These are phyloP conservation scores for Iris pallida DNA, from an alignment of 116 monocot species.

Conservation along the genomic window DNA sequence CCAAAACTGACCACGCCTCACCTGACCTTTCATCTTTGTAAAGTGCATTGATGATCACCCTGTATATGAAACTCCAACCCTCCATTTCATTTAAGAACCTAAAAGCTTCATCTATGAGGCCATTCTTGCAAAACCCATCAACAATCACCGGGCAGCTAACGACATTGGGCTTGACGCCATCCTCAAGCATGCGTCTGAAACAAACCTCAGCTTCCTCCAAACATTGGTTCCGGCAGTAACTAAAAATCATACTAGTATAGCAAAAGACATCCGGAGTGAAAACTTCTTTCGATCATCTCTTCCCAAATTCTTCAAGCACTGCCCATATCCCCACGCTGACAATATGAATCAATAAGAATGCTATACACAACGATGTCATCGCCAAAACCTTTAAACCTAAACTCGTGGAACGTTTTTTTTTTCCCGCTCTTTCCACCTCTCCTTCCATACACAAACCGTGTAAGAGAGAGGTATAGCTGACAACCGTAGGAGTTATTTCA, in stretches of 20 bases:
- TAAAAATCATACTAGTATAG: conserved; percentile 44
- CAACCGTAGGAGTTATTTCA: conserved; percentile 33
- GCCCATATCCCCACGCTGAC: conserved; percentile 33
- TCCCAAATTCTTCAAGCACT: conserved; percentile 20
- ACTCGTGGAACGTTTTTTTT: conserved; percentile 23
- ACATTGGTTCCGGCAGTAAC: conserved; percentile 30
- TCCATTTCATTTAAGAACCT: conserved; percentile 27
- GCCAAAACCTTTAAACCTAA: conserved; percentile 11
- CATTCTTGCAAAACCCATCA: conserved; percentile 27
- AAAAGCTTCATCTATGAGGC: conserved; percentile 22
- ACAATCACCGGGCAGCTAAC: conserved; percentile 49
- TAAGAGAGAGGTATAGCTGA: conserved; percentile 47
- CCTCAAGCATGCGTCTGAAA: conserved; percentile 27
- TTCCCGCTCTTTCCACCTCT: conserved; percentile 21
- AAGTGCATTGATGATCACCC: conserved; percentile 35
- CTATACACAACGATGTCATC: conserved; percentile 40
- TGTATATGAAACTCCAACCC: conserved; percentile 26
- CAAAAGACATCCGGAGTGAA: conserved; percentile 44
- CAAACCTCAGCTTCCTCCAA: conserved; percentile 26
- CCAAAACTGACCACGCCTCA: conserved; percentile 11
- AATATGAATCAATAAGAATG: conserved; percentile 45
- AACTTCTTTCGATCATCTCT: conserved; percentile 38
- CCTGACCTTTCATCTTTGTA: conserved; percentile 14
- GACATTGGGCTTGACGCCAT: conserved; percentile 34
- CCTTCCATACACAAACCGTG: conserved; percentile 40